These are phyloP conservation scores for Volvariella volvacea DNA, from an alignment of 1,284 basidiomycete genomes.

Conservation along the genomic window DNA sequence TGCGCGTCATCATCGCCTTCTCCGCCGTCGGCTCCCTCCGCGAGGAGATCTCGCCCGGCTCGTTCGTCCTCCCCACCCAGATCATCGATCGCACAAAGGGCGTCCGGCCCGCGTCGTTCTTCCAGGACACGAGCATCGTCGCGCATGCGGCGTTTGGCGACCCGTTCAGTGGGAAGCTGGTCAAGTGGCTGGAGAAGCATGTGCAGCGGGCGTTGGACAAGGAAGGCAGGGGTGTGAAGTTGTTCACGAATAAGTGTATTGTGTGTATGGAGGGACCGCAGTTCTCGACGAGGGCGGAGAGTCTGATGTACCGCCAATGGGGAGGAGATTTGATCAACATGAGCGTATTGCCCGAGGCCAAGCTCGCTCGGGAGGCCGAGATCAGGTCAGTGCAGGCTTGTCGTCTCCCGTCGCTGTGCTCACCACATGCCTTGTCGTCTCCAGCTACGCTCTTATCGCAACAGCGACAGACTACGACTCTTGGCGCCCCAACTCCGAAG, in stretches of 20 bases:
- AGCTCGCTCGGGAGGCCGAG: conserved; percentile 93
- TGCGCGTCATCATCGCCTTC: conserved; percentile 88
- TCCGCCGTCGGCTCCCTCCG: conserved; percentile 94
- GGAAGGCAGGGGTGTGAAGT: conserved; percentile 47
- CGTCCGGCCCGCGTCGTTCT: conserved; percentile 81
- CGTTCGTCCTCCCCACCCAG: conserved; percentile 86
- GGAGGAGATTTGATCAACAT: conserved; percentile 96
- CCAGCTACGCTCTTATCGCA: conserved; percentile 83
- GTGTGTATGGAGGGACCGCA: conserved; percentile 98
- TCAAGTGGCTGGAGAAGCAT: conserved; percentile 61
- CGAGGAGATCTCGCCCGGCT: conserved; percentile 89
- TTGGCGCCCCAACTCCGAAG: conserved; percentile 74
- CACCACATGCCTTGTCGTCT: not conserved
- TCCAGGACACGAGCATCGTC: conserved; percentile 77
- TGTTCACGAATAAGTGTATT: conserved; percentile 81
- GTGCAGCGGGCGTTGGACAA: conserved; percentile 60
- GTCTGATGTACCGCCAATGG: conserved; percentile 88
- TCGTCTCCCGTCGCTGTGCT: not conserved
- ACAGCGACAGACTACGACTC: conserved; percentile 91
- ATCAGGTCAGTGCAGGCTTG: conserved; percentile 53
- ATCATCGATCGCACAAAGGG: conserved; percentile 98
- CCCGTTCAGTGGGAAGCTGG: conserved; percentile 69
- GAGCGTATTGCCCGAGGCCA: conserved; percentile 94
- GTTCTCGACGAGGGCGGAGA: conserved; percentile 94
- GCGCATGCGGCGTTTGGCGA: conserved; percentile 95